A percentile compares a stretch with the other conserved stretches of the same genome.
phyloP scores from a whole-genome alignment of 805 yeast species.

The Zygosaccharomyces kombuchaensis region DNA sequence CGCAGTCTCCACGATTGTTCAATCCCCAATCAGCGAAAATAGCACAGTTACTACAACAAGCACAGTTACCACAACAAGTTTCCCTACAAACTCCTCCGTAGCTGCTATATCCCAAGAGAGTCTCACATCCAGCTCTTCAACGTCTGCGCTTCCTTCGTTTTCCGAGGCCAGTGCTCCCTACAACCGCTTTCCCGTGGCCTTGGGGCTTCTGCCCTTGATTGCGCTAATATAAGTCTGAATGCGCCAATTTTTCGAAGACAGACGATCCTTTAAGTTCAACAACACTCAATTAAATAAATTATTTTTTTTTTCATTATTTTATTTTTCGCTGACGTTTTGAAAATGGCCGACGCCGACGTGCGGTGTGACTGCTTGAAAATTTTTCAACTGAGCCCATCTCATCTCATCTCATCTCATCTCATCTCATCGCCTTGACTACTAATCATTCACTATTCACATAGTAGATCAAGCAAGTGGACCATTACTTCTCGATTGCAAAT shows the following conservation, averaged over 20 bases:
- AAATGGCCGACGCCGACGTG: neutral
- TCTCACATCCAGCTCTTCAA: neutral
- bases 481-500: neutral
- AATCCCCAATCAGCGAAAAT: neutral
- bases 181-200: neutral
- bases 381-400: slow-evolving; percentile 12
- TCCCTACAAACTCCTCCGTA: neutral
- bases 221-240: neutral
- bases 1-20: neutral
- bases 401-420: slow-evolving; percentile 17
- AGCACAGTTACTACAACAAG: neutral
- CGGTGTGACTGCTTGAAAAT: slow-evolving; percentile 9
- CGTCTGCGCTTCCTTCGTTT: neutral
- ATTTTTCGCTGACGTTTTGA: slow-evolving; percentile 4
- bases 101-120: slow-evolving; percentile 1
- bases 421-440: slow-evolving; percentile 13
- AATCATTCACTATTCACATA: neutral
- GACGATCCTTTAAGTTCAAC: too few species aligned
- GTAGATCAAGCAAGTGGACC: neutral
- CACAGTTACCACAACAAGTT: neutral
- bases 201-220: neutral
- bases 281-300: neutral
- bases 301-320: neutral
- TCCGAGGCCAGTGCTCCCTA: neutral
- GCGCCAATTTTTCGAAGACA: neutral